These are phyloP conservation scores for Trametes cingulata DNA, from an alignment of 768 basidiomycete genomes.

Conservation along the genomic window DNA sequence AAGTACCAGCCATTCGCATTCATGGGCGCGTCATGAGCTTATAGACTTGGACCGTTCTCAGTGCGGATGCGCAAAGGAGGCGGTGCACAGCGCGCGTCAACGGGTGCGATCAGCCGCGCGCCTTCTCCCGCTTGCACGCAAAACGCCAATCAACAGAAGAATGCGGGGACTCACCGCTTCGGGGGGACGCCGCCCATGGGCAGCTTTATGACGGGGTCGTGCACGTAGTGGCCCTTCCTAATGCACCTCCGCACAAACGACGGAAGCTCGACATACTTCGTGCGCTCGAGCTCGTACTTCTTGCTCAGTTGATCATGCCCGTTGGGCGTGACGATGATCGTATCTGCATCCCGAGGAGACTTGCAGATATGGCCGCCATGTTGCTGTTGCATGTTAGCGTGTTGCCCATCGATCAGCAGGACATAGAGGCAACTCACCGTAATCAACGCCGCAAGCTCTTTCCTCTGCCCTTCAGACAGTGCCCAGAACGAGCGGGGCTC, in stretches of 20 bases:
- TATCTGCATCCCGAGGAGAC: constrained; percentile 11
- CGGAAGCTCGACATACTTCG: constrained; percentile 11
- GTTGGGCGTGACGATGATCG: constrained; percentile 8
- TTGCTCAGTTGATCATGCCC: constrained; percentile 2
- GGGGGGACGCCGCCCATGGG: constrained; percentile 7
- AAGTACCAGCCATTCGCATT: too few species aligned
- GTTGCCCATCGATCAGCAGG: background rate
- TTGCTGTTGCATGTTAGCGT: background rate
- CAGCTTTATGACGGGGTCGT: constrained; percentile 25
- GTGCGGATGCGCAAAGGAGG: too few species aligned
- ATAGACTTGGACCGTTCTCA: too few species aligned
- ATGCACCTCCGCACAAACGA: constrained; percentile 19
- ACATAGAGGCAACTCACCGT: background rate
- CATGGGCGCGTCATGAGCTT: too few species aligned
- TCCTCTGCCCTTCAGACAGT: background rate
- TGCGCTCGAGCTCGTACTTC: constrained; percentile 7
- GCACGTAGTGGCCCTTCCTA: constrained; percentile 7
- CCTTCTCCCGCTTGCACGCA: background rate
- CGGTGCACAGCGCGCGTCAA: background rate
- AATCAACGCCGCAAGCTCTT: background rate
- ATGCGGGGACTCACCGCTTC: background rate
- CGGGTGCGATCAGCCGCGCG: background rate
- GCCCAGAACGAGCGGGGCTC: background rate
- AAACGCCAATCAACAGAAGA: background rate
- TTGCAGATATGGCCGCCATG: constrained; percentile 15